Conservation (phyloP, 306 rosid species). For the Prunus mume region DNA sequence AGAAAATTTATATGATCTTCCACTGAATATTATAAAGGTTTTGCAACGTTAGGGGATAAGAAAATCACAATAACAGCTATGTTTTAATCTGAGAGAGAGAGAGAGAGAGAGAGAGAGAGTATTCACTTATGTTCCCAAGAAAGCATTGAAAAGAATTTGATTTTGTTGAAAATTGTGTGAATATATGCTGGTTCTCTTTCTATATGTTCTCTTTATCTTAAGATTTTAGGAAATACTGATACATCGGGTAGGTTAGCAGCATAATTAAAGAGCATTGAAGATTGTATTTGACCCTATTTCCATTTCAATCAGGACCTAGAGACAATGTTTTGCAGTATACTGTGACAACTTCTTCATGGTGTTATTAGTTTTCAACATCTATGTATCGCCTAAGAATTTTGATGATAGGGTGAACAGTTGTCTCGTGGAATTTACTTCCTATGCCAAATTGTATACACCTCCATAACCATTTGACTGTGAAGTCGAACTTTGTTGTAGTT, state of each 20-base stretch:
- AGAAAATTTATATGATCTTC: neutral
- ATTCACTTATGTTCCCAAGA: no score
- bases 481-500: neutral
- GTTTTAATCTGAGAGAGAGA: no score
- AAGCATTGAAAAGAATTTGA: no score
- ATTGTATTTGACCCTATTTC: neutral
- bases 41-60: no score
- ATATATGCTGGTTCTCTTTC: no score
- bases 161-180: no score
- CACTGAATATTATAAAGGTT: neutral
- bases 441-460: neutral
- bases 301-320: neutral
- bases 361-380: neutral
- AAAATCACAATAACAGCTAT: no score
- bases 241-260: neutral
- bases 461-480: neutral
- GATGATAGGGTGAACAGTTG: neutral
- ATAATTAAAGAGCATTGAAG: neutral
- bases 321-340: neutral
- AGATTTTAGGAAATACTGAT: neutral
- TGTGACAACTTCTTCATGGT: neutral
- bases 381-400: neutral
- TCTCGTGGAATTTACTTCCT: neutral
- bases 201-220: neutral
- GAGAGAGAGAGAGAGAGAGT: no score